Evolutionary conservation across 2,329 filamentous ascomycete species (phyloP).

Genomic region (Colletotrichum sp.): DNA sequence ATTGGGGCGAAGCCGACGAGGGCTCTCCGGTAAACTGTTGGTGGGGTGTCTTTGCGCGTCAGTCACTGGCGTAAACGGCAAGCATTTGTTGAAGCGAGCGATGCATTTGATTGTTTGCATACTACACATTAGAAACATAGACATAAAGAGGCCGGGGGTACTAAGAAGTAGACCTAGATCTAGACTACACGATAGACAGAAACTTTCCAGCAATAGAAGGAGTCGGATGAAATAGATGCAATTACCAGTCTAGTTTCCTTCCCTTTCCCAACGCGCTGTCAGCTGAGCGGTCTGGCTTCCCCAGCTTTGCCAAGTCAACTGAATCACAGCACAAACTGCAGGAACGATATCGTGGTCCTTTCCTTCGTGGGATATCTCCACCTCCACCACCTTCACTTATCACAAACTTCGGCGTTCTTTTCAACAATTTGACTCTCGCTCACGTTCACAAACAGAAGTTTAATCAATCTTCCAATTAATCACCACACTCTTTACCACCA

Average conservation of each 20-base stretch:
- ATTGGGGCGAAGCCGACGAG: constrained; percentile 68
- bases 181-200: background rate
- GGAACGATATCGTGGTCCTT: background rate
- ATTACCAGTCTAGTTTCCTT: background rate
- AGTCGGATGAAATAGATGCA: background rate
- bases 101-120: background rate
- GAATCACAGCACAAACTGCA: background rate
- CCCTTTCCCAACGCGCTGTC: background rate
- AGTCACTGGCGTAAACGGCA: background rate
- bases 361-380: background rate
- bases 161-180: background rate
- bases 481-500: background rate
- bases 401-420: background rate
- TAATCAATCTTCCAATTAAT: background rate
- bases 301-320: background rate
- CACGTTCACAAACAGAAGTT: background rate
- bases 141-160: background rate
- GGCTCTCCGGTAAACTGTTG: constrained; percentile 64
- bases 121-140: background rate
- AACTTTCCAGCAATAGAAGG: background rate
- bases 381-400: background rate
- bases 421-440: background rate
- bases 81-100: background rate
- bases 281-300: background rate
- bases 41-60: constrained; percentile 65